Evolutionary conservation across 192 early-diverging fungal genomes (phyloP), one percentile per base, ranked within the genome.

Genomic region (Backusella tuberculispora): DNA sequence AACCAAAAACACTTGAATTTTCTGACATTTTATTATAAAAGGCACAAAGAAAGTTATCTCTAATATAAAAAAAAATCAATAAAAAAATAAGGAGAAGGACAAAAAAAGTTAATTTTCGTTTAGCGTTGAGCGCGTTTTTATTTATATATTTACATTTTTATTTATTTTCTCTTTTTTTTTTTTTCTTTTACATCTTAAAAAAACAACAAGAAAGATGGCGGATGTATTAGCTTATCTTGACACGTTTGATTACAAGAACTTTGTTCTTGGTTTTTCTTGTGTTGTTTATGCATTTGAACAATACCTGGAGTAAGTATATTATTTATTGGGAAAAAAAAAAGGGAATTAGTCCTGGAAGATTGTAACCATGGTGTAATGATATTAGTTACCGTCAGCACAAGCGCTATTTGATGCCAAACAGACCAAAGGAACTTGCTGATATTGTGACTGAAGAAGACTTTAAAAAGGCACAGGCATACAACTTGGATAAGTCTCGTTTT

Each of bases 401-500:
- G 8, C 87, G 88, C 34, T 87, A 95, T 37, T 79, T 88, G 70
- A 88, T 92, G 75, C 85, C 86, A 41, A 76, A 85, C 9, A 86
- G 88, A 14, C 97, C 96, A n/a, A 85, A 83, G 53, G 83, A 88
- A 14, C 84, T 99, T n/a, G 67, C 78, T 21, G 82, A 88, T 63
- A 87, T 93, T 74, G 85, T 96, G 15, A 85, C 88, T 48, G 84
- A 90, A 14, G 90, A 97, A 66, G 88, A 93, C 29, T 97, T 96
- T 70, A 70, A 79, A 42, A 93, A 97, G 81, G 90, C 95, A 14
- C 92, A 93, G 69, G 90, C 87, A 12, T 98, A 98, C 71, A 91
- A 93, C 50, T 80, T 90, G 24, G 97, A 97, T 80, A 97, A 94
- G 79, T 86, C 91, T 63, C 86, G 85, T 37, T 94, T 97, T 79